Evolutionary conservation across 2,329 filamentous ascomycete species (phyloP).

Genomic region (Acrocalymma vagum): DNA sequence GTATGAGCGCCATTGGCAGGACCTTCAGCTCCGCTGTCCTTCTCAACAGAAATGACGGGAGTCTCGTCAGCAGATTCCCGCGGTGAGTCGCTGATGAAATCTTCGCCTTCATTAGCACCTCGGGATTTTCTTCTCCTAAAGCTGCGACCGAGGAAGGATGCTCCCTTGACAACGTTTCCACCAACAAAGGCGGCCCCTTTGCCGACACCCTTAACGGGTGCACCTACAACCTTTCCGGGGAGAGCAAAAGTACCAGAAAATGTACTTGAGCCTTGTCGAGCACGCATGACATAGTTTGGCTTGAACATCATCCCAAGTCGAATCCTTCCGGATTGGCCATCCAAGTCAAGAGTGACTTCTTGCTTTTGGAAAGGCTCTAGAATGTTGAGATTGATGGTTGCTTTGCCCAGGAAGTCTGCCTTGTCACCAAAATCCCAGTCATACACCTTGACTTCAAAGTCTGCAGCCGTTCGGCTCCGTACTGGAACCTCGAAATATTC

Average conservation of each 20-base stretch:
- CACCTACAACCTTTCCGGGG: slow-evolving; percentile 90
- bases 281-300: slow-evolving; percentile 86
- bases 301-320: slow-evolving; percentile 90
- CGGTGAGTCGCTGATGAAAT: slow-evolving; percentile 53
- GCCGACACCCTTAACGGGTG: slow-evolving; percentile 91
- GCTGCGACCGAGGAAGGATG: slow-evolving; percentile 87
- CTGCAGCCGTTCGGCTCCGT: slow-evolving; percentile 82
- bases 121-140: slow-evolving; percentile 76
- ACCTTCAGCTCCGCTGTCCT: slow-evolving; percentile 20
- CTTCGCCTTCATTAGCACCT: slow-evolving; percentile 50
- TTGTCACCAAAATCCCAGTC: slow-evolving; percentile 98
- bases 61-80: slow-evolving; percentile 39
- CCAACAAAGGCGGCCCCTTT: slow-evolving; percentile 76
- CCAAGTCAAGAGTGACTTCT: slow-evolving; percentile 77
- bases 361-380: slow-evolving; percentile 86
- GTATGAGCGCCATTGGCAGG: slow-evolving; percentile 15
- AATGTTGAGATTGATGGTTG: slow-evolving; percentile 77
- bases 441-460: slow-evolving; percentile 84
- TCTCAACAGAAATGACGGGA: slow-evolving; percentile 43
- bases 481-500: slow-evolving; percentile 90
- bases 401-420: slow-evolving; percentile 85
- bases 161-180: slow-evolving; percentile 85
- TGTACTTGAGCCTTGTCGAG: slow-evolving; percentile 88
- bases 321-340: slow-evolving; percentile 88
- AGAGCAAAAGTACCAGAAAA: slow-evolving; percentile 90